A percentile compares a stretch with the other conserved stretches of the same genome.
phyloP scores from a whole-genome alignment of 169 alveolate genomes.

The Babesia bigemina region DNA sequence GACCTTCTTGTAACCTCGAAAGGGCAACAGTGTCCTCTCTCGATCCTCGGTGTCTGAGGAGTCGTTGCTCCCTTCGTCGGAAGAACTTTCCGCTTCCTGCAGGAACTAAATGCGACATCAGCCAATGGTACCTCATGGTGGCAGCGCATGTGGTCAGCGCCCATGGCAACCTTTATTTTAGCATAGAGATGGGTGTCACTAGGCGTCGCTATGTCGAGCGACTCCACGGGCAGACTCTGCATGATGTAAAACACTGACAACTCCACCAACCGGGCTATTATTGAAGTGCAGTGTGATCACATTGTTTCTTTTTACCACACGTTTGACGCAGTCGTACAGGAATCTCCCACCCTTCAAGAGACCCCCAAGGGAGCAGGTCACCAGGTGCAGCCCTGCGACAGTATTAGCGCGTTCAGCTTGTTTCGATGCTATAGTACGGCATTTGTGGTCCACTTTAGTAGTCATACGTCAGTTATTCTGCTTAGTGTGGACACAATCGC shows the following conservation, averaged over 20 bases:
- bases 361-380: conserved; percentile 56
- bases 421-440: neutral
- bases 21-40: conserved; percentile 51
- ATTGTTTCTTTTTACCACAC: neutral
- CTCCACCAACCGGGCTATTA: neutral
- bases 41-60: neutral
- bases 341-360: conserved; percentile 48
- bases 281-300: neutral
- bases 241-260: too few species aligned
- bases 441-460: neutral
- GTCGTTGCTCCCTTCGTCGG: conserved; percentile 27
- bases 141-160: conserved; percentile 19
- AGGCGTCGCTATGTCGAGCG: conserved; percentile 48
- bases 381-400: conserved; percentile 47
- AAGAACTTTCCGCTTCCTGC: conserved; percentile 31
- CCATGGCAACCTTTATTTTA: conserved; percentile 43
- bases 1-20: conserved; percentile 55
- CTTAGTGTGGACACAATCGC: neutral
- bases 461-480: neutral
- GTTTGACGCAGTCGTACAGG: conserved; percentile 18
- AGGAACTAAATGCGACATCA: neutral
- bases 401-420: neutral
- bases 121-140: conserved; percentile 13
- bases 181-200: conserved; percentile 30
- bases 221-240: conserved; percentile 7